Evolutionary conservation across 2,329 filamentous ascomycete genomes (phyloP).

Genomic region (Colletotrichum sp.): DNA sequence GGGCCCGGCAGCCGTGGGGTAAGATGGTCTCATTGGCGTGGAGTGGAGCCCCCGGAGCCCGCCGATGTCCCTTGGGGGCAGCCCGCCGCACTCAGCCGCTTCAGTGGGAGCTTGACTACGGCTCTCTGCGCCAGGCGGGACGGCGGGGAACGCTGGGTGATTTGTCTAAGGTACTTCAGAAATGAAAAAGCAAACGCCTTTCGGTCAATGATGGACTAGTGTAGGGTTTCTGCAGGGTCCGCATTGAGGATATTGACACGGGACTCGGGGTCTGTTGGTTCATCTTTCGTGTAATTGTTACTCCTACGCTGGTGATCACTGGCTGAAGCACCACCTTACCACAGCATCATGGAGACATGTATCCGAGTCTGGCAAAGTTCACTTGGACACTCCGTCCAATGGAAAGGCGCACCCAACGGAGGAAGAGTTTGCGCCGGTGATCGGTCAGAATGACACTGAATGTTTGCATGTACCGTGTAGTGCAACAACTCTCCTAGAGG

Average conservation of each 20-base stretch:
- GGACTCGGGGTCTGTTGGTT: not conserved
- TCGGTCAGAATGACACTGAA: not conserved
- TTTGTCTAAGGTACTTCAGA: not conserved
- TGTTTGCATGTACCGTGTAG: not conserved
- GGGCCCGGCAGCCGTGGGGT: constrained; percentile 16
- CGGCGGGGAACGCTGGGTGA: not conserved
- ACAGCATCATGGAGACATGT: not conserved
- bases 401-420: not conserved
- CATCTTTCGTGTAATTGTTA: not conserved
- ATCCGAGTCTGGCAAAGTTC: not conserved
- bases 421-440: not conserved
- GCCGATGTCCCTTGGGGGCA: constrained; percentile 30
- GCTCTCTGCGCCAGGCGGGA: constrained; percentile 7
- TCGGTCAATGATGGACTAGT: not conserved
- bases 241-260: not conserved
- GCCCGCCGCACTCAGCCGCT: constrained; percentile 18
- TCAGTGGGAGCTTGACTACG: not conserved
- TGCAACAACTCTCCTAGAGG: not conserved
- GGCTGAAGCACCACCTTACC: not conserved
- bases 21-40: constrained; percentile 19
- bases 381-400: not conserved
- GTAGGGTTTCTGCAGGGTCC: not conserved
- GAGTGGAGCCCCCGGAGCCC: constrained; percentile 31
- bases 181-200: not conserved
- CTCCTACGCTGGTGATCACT: not conserved